Base-by-base conservation (phyloP, 257 asterid genomes). In the Coffea eugenioides region DNA sequence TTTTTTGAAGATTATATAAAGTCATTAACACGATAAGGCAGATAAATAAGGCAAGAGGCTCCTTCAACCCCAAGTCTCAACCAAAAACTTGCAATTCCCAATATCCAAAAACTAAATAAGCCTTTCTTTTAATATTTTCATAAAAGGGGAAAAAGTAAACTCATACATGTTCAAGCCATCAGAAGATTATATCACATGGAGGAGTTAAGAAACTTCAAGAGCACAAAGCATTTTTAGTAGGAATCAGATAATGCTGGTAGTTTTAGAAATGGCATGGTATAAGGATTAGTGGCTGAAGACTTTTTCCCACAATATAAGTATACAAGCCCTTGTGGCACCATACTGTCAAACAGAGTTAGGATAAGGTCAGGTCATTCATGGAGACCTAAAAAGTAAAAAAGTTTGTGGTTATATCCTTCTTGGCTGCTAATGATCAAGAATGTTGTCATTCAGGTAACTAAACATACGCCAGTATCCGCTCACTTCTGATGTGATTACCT, bases 401-500 rank as follows among this genome's bases (percentile, higher is more conserved):
- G 25, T 25, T 36, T 2, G 16, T 11, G 73, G 13, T 69, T 69
- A 51, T 3, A 69, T 41, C 46, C 15, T 69, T 69, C 12, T 43
- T 8, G 52, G 52, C 76, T 41, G 49, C 18, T 25, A 36, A 49
- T 36, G 8, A 15, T 31, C 52, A 76, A 34, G 25, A 45, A 76
- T 45, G 16, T 49, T 49, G 25, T 13, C 21, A 14, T 7, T 49
- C 20, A 51, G 27, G 65, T 23, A 16, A 48, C 20, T 51, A 36
- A 51, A 77, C 34, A 31, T 51, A 54, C 27, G 16, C 51, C 39
- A 16, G 73, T 46, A 78, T 70, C 48, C 41, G 41, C 62, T 67
- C 73, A 48, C 45, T 39, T 65, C 54, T 73, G 46, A 51, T 25
- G 48, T 45, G 18, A 69, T 72, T 90, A 95, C 99, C 97, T 85